Evolutionary conservation across 2,329 filamentous ascomycete genomes (phyloP).

Genomic region (Cercospora brassicicola): DNA sequence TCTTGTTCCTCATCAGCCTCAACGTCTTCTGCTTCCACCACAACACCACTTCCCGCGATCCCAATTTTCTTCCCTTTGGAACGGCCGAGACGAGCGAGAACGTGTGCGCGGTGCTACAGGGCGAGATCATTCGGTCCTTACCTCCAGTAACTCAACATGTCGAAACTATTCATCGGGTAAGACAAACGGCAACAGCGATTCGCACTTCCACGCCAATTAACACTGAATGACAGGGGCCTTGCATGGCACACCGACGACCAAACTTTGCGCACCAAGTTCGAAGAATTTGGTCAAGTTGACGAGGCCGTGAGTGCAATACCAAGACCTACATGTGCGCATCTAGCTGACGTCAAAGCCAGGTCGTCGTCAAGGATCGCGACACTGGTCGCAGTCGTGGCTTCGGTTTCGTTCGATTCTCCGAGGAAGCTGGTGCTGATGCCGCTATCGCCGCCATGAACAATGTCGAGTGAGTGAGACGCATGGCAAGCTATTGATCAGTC

Average conservation of each 20-base stretch:
- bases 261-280: slow-evolving; percentile 85
- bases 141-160: slow-evolving; percentile 58
- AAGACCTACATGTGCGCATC: background rate
- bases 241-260: slow-evolving; percentile 96
- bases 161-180: slow-evolving; percentile 94
- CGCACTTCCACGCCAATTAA: slow-evolving; percentile 14
- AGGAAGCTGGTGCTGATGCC: slow-evolving; percentile 71
- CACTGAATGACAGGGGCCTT: slow-evolving; percentile 67
- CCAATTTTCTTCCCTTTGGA: background rate
- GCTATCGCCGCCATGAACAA: slow-evolving; percentile 83
- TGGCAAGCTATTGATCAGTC: background rate
- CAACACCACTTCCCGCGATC: slow-evolving; percentile 14
- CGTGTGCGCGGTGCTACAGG: slow-evolving; percentile 12
- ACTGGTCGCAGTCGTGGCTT: slow-evolving; percentile 96
- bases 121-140: slow-evolving; percentile 36
- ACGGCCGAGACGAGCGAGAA: slow-evolving; percentile 13
- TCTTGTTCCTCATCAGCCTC: slow-evolving; percentile 1
- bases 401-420: slow-evolving; percentile 87
- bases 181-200: slow-evolving; percentile 35
- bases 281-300: slow-evolving; percentile 85
- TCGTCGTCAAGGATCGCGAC: slow-evolving; percentile 96
- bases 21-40: background rate
- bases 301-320: slow-evolving; percentile 76
- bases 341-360: slow-evolving; percentile 53
- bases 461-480: slow-evolving; percentile 67